Evolutionary conservation across 2,329 filamentous ascomycete species (phyloP).

Genomic region (Phialophora verrucosa): DNA sequence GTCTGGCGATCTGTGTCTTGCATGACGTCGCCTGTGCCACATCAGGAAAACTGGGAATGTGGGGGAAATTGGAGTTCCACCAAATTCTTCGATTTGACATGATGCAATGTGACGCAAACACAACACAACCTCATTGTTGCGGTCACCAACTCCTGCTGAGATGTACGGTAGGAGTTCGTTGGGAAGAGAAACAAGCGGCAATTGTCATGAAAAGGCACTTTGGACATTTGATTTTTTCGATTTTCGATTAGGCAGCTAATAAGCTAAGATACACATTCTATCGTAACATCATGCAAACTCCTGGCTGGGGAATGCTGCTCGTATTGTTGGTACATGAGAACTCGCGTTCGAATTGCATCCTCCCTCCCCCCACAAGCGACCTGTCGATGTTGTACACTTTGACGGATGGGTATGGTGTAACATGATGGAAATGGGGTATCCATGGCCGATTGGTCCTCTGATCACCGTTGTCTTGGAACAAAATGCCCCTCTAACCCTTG

Average conservation of each 20-base stretch:
- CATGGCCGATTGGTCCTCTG: neutral
- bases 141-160: no score
- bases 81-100: neutral
- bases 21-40: neutral
- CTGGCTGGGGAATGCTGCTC: neutral
- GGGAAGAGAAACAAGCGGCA: no score
- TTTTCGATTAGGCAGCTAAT: neutral
- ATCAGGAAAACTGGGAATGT: neutral
- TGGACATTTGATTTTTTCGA: neutral
- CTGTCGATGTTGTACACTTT: neutral
- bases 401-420: neutral
- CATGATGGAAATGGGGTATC: neutral
- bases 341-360: neutral
- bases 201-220: no score
- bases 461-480: neutral
- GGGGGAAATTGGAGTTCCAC: neutral
- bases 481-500: neutral
- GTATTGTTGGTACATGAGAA: neutral
- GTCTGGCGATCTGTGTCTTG: neutral
- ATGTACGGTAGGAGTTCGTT: neutral
- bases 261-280: neutral
- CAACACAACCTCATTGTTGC: neutral
- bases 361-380: neutral
- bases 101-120: neutral
- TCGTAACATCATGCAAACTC: conserved; percentile 2